These are phyloP conservation scores for Kodamaea derodonti DNA, from an alignment of 1,139 yeast species.

Conservation along the genomic window DNA sequence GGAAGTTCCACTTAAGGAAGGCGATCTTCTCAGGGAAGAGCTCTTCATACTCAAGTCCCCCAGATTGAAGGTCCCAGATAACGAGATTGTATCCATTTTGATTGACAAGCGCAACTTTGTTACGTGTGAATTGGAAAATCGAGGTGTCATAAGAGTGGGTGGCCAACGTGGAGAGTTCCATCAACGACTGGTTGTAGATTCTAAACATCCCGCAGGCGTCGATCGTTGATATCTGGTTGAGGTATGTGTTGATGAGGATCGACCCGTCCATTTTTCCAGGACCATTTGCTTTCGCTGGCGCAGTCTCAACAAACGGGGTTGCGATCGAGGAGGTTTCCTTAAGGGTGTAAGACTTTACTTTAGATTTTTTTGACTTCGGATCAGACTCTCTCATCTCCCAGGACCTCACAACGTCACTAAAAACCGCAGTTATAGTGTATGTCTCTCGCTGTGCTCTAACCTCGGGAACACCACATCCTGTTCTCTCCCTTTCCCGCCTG, in stretches of 20 bases:
- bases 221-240: conserved; percentile 1
- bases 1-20: conserved; percentile 82
- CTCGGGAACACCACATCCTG: not conserved
- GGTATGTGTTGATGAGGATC: conserved; percentile 1
- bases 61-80: conserved; percentile 74
- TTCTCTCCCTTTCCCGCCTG: too few species aligned
- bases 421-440: not conserved
- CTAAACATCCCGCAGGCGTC: conserved; percentile 1
- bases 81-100: conserved; percentile 46
- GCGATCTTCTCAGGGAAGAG: conserved; percentile 26
- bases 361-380: not conserved
- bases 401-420: not conserved
- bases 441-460: not conserved
- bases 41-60: conserved; percentile 65
- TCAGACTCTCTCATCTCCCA: not conserved
- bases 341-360: not conserved
- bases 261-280: too few species aligned
- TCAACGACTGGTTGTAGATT: not conserved
- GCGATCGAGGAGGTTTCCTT: not conserved
- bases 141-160: conserved; percentile 4
- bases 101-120: conserved; percentile 71
- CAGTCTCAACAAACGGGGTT: too few species aligned
- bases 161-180: not conserved
- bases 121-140: conserved; percentile 12
- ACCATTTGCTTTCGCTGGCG: too few species aligned